A percentile compares a stretch with the other conserved stretches of the same genome.
phyloP scores from a whole-genome alignment of 768 basidiomycete genomes.

The Clitopilus hobsonii region DNA sequence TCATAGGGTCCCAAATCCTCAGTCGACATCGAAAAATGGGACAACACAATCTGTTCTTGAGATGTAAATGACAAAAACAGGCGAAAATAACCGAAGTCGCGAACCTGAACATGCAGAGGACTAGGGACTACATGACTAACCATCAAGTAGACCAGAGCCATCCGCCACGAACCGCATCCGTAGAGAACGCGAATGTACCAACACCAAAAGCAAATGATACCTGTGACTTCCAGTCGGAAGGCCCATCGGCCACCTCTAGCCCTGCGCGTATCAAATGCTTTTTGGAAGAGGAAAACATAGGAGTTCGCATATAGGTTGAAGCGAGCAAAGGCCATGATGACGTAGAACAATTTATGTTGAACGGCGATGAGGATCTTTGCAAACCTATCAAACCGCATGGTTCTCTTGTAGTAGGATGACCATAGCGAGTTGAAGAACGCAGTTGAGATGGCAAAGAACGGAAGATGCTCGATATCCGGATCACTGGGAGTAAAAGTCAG shows the following conservation, averaged over 20 bases:
- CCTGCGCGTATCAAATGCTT: slow-evolving; percentile 58
- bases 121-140: slow-evolving; percentile 84
- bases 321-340: slow-evolving; percentile 84
- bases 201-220: slow-evolving; percentile 79
- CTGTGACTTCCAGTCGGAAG: slow-evolving; percentile 71
- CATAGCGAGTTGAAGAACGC: slow-evolving; percentile 82
- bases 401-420: slow-evolving; percentile 92
- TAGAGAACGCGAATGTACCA: slow-evolving; percentile 78
- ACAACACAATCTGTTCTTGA: slow-evolving; percentile 98
- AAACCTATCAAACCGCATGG: slow-evolving; percentile 73
- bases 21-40: slow-evolving; percentile 95
- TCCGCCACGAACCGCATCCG: slow-evolving; percentile 69
- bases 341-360: slow-evolving; percentile 92
- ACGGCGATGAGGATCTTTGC: slow-evolving; percentile 60
- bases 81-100: slow-evolving; percentile 12
- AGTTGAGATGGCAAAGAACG: slow-evolving; percentile 92
- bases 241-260: slow-evolving; percentile 72
- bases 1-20: slow-evolving; percentile 86
- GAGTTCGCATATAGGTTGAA: slow-evolving; percentile 94
- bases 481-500: slow-evolving; percentile 45
- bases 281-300: slow-evolving; percentile 68
- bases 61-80: background rate
- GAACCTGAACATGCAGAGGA: slow-evolving; percentile 91
- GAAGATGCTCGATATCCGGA: slow-evolving; percentile 83
- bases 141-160: slow-evolving; percentile 66